Conservation (phyloP, 169 alveolate species). For the Eimeria praecox region DNA sequence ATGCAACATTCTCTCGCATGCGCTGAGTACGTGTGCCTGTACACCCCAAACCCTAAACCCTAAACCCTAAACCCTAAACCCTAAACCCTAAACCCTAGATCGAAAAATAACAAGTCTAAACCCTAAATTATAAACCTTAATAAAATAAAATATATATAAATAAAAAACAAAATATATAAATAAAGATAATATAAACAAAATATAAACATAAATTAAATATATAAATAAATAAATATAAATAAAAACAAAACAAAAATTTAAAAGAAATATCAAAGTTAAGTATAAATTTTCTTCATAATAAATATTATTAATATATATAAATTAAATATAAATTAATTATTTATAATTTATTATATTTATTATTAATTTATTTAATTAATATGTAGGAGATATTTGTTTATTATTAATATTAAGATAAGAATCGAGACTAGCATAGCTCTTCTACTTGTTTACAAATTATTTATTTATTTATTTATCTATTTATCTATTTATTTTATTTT, state of each 20-base stretch:
- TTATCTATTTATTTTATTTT: too few relatives aligned
- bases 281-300: not conserved
- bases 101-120: not conserved
- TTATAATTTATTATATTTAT: too few relatives aligned
- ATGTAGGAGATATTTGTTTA: too few relatives aligned
- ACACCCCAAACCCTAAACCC: conserved; percentile 18
- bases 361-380: too few relatives aligned
- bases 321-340: not conserved
- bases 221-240: not conserved
- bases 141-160: not conserved
- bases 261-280: not conserved
- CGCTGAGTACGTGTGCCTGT: conserved; percentile 41
- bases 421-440: too few relatives aligned
- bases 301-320: not conserved
- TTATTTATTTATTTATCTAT: too few relatives aligned
- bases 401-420: too few relatives aligned
- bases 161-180: not conserved
- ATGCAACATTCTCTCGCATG: conserved; percentile 27
- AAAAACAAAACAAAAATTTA: not conserved
- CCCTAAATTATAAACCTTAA: not conserved
- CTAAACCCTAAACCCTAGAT: not conserved
- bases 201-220: not conserved
- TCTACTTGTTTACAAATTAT: too few relatives aligned
- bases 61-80: not conserved
- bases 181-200: too few relatives aligned